Base-by-base conservation (phyloP, 2,329 filamentous ascomycete species). In the Lanzia echinophila region DNA sequence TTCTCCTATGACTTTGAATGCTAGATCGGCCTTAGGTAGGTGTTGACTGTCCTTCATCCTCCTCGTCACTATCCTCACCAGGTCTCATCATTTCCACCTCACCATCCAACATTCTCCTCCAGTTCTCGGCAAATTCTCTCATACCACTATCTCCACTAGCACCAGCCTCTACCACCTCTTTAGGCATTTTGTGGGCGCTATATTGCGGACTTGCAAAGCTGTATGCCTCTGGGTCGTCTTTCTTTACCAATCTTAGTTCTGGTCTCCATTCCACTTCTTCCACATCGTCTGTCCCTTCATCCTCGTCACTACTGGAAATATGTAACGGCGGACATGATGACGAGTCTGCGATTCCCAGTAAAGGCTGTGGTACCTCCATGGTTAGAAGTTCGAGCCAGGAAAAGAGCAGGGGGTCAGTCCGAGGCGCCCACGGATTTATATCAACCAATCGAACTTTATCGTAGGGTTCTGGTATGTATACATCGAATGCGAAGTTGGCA, bases 151-250 rank as follows among this genome's bases (percentile, higher is more conserved):
- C 82, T 3, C 87, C 87, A 1, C 79, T 79, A 60, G 79, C 64
- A 60, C 82, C 80, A 19, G 83, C 84, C 62, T 86, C 82, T 2
- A 96, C 91, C 2, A 97, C 90, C 63, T 99, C 94, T 69, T 86
- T 90, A 0, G 94, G 94, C 62, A 99, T 73, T 71, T 97, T 99
- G 68, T 97, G 92, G 3, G 94, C 92, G 58, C 90, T 96, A 70
- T 95, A 97, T 65, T 92, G 88, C 1, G 90, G 82, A 4, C 88
- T 87, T 60, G 81, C 84, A 67, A 96, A 95, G 62, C 87, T 87
- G 67, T 90, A 94, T 1, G 91, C 91, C 57, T 92, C 88, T 0
- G 91, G 90, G 61, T 97, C 92, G 59, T 92, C 86, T 67, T 84
- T 84, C 62, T 86, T 82, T 45, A 99, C 81, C 8, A 97, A 76